These are phyloP conservation scores for Zymoseptoria brevis DNA, from an alignment of 2,329 filamentous ascomycete genomes.

Conservation along the genomic window DNA sequence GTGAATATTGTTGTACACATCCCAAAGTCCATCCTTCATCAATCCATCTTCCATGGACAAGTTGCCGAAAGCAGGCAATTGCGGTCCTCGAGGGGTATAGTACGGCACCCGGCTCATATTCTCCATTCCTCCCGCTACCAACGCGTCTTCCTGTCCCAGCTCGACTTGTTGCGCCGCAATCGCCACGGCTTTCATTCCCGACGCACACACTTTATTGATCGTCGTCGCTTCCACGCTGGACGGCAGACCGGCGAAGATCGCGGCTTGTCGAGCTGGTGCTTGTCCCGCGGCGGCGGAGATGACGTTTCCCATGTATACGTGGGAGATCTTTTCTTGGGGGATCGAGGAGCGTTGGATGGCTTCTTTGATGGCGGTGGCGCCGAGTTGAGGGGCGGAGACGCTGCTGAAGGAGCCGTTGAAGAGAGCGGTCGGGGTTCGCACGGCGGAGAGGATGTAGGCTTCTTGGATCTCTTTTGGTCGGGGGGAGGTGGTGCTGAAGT, in stretches of 20 bases:
- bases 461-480: conserved; percentile 65
- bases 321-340: conserved; percentile 70
- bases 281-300: conserved; percentile 78
- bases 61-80: conserved; percentile 78
- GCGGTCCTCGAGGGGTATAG: conserved; percentile 75
- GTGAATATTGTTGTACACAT: conserved; percentile 93
- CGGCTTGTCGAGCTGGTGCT: conserved; percentile 82
- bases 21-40: conserved; percentile 89
- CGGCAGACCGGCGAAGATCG: conserved; percentile 78
- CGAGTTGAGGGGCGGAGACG: conserved; percentile 79
- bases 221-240: conserved; percentile 79
- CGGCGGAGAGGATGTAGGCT: conserved; percentile 86
- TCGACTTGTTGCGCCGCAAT: conserved; percentile 93
- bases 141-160: conserved; percentile 77
- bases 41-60: conserved; percentile 83
- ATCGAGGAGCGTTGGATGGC: conserved; percentile 80
- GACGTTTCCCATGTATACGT: conserved; percentile 98
- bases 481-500: conserved; percentile 44
- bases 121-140: conserved; percentile 94
- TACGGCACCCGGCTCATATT: conserved; percentile 94
- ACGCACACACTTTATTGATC: conserved; percentile 97
- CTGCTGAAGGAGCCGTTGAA: conserved; percentile 89
- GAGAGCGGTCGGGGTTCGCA: conserved; percentile 86
- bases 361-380: conserved; percentile 83
- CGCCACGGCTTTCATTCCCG: conserved; percentile 83